Evolutionary conservation across 2,329 filamentous ascomycete species (phyloP).

Genomic region (Microcera coccophila): DNA sequence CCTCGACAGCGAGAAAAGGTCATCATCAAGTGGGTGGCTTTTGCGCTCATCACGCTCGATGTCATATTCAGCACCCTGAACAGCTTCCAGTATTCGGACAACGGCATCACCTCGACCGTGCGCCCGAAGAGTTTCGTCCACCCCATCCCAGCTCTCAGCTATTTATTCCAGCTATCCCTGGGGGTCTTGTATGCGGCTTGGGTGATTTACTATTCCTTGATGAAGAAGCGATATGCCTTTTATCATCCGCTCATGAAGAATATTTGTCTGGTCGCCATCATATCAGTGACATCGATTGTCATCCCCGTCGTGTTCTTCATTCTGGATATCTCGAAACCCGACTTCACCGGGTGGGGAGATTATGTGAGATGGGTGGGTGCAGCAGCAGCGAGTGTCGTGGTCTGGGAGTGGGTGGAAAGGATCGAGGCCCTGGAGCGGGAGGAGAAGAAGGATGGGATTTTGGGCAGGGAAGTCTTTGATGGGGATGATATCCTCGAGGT

Average conservation of each 20-base stretch:
- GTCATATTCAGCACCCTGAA: constrained; percentile 88
- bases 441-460: constrained; percentile 88
- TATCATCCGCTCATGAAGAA: constrained; percentile 89
- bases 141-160: constrained; percentile 85
- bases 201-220: constrained; percentile 91
- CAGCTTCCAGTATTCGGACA: constrained; percentile 63
- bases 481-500: constrained; percentile 86
- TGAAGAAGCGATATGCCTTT: constrained; percentile 86
- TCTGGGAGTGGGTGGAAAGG: constrained; percentile 96
- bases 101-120: constrained; percentile 50
- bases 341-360: constrained; percentile 88
- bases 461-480: constrained; percentile 87
- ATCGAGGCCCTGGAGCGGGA: constrained; percentile 90
- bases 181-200: constrained; percentile 87
- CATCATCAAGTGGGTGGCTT: constrained; percentile 98
- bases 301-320: constrained; percentile 93
- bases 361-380: constrained; percentile 97
- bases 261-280: constrained; percentile 72
- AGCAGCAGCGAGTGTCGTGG: constrained; percentile 89
- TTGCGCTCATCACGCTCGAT: constrained; percentile 86
- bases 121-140: constrained; percentile 77
- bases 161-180: constrained; percentile 83
- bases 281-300: constrained; percentile 77
- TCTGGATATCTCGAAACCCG: constrained; percentile 78
- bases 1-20: constrained; percentile 96